A percentile compares a stretch with the other conserved stretches of the same genome.
phyloP scores from a whole-genome alignment of 1,139 yeast genomes.

The Candida pseudoviswanathii region DNA sequence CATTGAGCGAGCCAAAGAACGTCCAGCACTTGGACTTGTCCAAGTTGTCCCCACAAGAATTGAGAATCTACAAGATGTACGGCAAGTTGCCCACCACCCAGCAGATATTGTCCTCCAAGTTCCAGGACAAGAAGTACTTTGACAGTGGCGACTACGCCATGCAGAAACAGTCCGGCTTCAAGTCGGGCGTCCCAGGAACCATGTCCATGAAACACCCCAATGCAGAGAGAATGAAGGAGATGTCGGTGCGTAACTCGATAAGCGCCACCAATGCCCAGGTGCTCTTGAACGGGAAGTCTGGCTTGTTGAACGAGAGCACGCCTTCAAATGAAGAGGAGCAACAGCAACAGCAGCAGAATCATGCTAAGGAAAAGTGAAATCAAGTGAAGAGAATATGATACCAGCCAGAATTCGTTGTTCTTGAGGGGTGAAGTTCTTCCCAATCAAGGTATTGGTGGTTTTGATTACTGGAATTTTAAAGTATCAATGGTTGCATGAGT shows the following conservation, averaged over 20 bases:
- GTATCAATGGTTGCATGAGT: no score
- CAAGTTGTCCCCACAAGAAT: slow-evolving; percentile 66
- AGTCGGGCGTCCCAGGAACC: slow-evolving; percentile 20
- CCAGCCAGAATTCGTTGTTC: no score
- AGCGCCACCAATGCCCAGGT: slow-evolving; percentile 49
- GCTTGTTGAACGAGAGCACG: slow-evolving; percentile 46
- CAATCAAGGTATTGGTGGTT: no score
- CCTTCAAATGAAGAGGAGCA: slow-evolving; percentile 25
- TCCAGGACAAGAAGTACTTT: slow-evolving; percentile 89
- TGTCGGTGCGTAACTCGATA: slow-evolving; percentile 47
- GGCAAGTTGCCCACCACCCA: slow-evolving; percentile 88
- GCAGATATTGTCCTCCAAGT: slow-evolving; percentile 76
- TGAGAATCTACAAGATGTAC: slow-evolving; percentile 72
- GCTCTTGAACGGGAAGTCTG: slow-evolving; percentile 49
- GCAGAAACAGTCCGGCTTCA: slow-evolving; percentile 56
- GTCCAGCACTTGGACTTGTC: slow-evolving; percentile 55
- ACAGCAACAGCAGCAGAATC: neutral
- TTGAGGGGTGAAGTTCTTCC: no score
- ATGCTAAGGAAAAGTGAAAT: neutral
- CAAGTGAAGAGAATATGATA: neutral
- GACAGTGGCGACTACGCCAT: slow-evolving; percentile 98
- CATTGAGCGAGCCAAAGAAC: slow-evolving; percentile 49
- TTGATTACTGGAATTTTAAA: no score
- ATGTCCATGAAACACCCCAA: slow-evolving; percentile 47
- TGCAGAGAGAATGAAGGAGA: slow-evolving; percentile 52